Conservation (phyloP, 441 rosid species). For the Viola pubescens region DNA sequence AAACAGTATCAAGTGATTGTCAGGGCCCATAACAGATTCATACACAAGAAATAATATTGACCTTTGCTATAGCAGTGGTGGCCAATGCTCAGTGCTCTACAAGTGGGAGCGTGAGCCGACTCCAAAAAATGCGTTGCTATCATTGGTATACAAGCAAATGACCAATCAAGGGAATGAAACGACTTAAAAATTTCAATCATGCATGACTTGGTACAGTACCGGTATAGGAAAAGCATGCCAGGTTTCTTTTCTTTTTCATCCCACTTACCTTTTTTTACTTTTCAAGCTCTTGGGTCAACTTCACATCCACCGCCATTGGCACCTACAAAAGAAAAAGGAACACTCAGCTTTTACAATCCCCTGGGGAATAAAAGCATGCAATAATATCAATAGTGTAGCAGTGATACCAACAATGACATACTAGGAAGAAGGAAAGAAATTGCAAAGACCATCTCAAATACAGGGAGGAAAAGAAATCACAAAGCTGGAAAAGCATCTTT, state of each 20-base stretch:
- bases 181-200: conserved; percentile 33
- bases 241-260: conserved; percentile 14
- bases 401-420: not conserved
- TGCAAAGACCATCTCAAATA: not conserved
- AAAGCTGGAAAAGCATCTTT: conserved; percentile 1
- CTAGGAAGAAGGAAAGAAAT: not conserved
- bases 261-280: conserved; percentile 20
- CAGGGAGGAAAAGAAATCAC: not conserved
- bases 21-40: conserved; percentile 37
- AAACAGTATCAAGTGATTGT: conserved; percentile 24
- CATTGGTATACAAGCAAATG: conserved; percentile 30
- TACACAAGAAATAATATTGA: conserved; percentile 34
- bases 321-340: conserved; percentile 22
- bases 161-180: conserved; percentile 30
- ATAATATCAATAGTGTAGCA: not conserved
- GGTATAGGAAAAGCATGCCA: conserved; percentile 23
- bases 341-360: conserved; percentile 3
- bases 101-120: conserved; percentile 30
- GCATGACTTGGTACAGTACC: conserved; percentile 30
- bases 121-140: conserved; percentile 25
- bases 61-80: conserved; percentile 25
- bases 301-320: conserved; percentile 15
- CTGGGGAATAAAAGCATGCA: conserved; percentile 10
- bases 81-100: conserved; percentile 37
- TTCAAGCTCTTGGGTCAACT: conserved; percentile 21